These are phyloP conservation scores for Sonneratia caseolaris DNA, from an alignment of 345 rosid species.

Conservation along the genomic window DNA sequence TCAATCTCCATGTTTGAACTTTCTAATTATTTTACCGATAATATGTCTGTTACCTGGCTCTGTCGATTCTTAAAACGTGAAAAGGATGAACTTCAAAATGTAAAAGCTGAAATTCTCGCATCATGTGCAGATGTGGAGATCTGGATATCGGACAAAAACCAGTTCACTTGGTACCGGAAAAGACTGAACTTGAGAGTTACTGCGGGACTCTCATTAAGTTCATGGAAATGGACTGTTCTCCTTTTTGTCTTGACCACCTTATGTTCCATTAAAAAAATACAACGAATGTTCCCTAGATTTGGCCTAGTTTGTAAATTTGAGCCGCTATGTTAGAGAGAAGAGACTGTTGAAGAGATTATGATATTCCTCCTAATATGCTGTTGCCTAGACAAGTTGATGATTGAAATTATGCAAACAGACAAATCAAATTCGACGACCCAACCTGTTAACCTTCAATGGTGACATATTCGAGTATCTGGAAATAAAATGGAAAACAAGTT, in stretches of 20 bases:
- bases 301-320: not conserved
- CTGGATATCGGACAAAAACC: not conserved
- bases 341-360: not conserved
- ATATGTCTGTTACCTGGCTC: not conserved
- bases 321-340: not conserved
- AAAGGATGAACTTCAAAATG: not conserved
- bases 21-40: not conserved
- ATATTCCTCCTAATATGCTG: not conserved
- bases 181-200: not conserved
- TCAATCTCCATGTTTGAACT: not conserved
- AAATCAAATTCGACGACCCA: not conserved
- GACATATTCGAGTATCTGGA: too few species aligned
- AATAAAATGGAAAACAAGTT: too few species aligned
- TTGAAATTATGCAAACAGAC: slow-evolving; percentile 2
- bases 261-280: not conserved
- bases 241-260: not conserved
- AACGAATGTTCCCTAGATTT: not conserved
- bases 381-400: not conserved
- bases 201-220: not conserved
- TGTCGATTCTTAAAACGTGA: not conserved
- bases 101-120: not conserved
- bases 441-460: too few species aligned
- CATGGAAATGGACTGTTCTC: not conserved
- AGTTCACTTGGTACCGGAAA: not conserved
- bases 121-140: not conserved